These are phyloP conservation scores for Bifiguratus adelaidae DNA, from an alignment of 192 early-diverging fungal genomes.

Conservation along the genomic window DNA sequence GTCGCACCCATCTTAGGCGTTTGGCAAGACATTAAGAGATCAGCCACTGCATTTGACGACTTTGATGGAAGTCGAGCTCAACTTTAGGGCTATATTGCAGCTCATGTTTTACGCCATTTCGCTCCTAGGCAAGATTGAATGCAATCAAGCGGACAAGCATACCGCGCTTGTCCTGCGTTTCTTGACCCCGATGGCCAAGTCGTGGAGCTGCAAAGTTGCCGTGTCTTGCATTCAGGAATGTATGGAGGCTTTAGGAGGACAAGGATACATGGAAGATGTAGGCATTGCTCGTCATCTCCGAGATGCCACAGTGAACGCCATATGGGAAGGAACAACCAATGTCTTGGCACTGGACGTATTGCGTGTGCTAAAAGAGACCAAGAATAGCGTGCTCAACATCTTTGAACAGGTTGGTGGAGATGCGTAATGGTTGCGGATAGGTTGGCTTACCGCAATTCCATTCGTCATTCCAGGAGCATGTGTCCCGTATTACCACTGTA, in stretches of 20 bases:
- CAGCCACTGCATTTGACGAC: conserved; percentile 52
- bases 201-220: conserved; percentile 38
- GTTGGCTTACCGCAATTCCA: neutral
- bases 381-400: conserved; percentile 21
- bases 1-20: conserved; percentile 14
- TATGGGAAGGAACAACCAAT: conserved; percentile 73
- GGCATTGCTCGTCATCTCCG: conserved; percentile 44
- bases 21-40: conserved; percentile 33
- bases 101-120: conserved; percentile 40
- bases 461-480: neutral
- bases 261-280: conserved; percentile 68
- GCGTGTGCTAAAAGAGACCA: conserved; percentile 37
- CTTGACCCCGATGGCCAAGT: conserved; percentile 57
- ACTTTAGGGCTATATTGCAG: conserved; percentile 36
- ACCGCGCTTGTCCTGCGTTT: conserved; percentile 39
- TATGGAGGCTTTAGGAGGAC: conserved; percentile 60
- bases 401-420: conserved; percentile 26
- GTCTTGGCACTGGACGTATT: conserved; percentile 51
- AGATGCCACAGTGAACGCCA: conserved; percentile 55
- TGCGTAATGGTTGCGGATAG: too few relatives aligned
- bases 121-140: conserved; percentile 44
- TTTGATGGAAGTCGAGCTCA: conserved; percentile 42
- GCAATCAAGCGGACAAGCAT: conserved; percentile 3
- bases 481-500: neutral
- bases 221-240: conserved; percentile 34